Evolutionary conservation across 805 yeast genomes (phyloP).

Genomic region (Nakazawaea ambrosiae): DNA sequence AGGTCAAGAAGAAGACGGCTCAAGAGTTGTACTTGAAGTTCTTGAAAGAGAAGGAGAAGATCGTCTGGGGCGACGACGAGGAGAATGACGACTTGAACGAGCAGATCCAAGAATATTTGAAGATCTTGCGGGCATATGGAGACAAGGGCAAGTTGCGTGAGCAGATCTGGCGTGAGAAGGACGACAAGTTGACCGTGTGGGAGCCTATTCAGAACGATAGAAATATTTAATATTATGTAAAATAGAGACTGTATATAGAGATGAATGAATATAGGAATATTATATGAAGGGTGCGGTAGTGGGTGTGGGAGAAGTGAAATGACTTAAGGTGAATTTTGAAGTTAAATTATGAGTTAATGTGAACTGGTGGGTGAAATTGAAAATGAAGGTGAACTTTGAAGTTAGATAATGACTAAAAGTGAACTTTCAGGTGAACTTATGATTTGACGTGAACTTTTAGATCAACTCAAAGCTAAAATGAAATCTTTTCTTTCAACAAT

Average conservation of each 20-base stretch:
- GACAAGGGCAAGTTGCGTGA: constrained; percentile 20
- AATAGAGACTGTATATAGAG: neutral
- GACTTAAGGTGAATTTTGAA: too few species aligned
- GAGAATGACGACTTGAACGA: constrained; percentile 6
- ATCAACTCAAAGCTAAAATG: too few species aligned
- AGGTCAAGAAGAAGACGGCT: constrained; percentile 11
- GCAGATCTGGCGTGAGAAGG: constrained; percentile 10
- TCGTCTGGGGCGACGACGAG: constrained; percentile 5
- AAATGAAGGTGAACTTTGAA: too few species aligned
- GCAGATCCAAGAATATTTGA: constrained; percentile 9
- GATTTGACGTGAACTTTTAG: too few species aligned
- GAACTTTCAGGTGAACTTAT: too few species aligned
- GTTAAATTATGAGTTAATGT: too few species aligned
- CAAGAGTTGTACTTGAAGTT: constrained; percentile 4
- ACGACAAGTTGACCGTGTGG: constrained; percentile 7
- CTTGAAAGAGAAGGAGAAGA: constrained; percentile 8
- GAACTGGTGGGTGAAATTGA: too few species aligned
- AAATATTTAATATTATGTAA: neutral
- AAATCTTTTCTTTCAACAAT: too few species aligned
- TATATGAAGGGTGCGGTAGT: too few species aligned
- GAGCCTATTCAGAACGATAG: constrained; percentile 7
- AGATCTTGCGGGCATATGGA: constrained; percentile 26
- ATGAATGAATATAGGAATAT: too few species aligned
- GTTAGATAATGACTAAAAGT: too few species aligned
- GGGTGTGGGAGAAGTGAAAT: too few species aligned